Base-by-base conservation (phyloP, 148 eudicot genomes). In the Gaultheria prostrata region DNA sequence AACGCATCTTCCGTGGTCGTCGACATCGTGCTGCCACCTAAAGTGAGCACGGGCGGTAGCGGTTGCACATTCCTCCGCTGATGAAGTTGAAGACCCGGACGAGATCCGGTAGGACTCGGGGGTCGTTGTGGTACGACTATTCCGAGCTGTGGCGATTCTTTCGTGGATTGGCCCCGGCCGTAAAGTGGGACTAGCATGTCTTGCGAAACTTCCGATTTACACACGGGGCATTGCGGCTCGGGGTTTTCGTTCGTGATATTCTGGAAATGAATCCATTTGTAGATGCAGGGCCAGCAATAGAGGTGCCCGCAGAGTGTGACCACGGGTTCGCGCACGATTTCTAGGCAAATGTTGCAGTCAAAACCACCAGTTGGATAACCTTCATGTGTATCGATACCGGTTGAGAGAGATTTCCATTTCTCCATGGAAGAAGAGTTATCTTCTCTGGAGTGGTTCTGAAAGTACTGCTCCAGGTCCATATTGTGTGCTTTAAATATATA, bases 251-350 rank as follows among this genome's bases (percentile, higher is more conserved):
- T 88, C 0, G 86, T 30, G 1, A 87, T 49, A 28, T 72, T 82
- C 82, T 85, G 89, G 39, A 85, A 88, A 67, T 87, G 89, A 20
- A 95, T 89, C 98, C 98, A 95, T 84, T 86, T 88, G 89, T 94
- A 95, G 59, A 95, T 94, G 85, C 98, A 95, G 21, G 97, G 98
- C 98, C 98, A 95, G 80, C 98, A 95, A 77, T 92, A 95, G 83
- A 95, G 97, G 83, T 95, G 98, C 15, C 98, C 98, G 61, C 98
- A 94, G 4, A 95, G 84, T 35, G 98, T 95, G 57, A 95, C 92
- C 30, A 95, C 97, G 0, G 98, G 98, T 39, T 95, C 95, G n/a
- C 89, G 92, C 61, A 94, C 97, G 1, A 81, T 67, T 79, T 95
- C 98, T 76, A 94, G 85, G 88, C 98, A 95, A 3, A 95, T 95